Conservation (phyloP, 2,329 filamentous ascomycete genomes). For the Aspergillus versicolor region DNA sequence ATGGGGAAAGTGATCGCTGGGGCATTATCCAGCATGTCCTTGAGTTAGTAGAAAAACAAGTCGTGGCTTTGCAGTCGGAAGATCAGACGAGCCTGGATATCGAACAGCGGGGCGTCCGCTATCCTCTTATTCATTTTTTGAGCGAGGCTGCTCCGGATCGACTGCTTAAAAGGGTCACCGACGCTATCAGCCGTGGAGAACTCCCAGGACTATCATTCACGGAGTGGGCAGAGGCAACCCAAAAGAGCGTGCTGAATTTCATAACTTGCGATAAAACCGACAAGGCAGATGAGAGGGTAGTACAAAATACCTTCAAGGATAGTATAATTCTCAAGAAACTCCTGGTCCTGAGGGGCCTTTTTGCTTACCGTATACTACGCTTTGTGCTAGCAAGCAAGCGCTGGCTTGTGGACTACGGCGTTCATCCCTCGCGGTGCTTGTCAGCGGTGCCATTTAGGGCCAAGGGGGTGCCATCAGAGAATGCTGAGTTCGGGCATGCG, state of each 20-base stretch:
- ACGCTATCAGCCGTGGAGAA: conserved; percentile 13
- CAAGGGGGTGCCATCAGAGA: conserved; percentile 56
- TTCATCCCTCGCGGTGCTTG: conserved; percentile 42
- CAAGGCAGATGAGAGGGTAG: background rate
- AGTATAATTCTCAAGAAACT: conserved; percentile 6
- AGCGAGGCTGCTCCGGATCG: conserved; percentile 10
- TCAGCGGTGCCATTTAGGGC: conserved; percentile 61
- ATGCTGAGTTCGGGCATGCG: conserved; percentile 62
- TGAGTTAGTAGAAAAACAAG: conserved; percentile 2
- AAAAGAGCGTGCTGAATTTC: conserved; percentile 16
- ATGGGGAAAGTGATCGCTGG: conserved; percentile 33
- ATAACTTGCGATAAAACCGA: background rate
- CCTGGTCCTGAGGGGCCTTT: conserved; percentile 45
- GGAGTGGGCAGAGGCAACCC: conserved; percentile 14
- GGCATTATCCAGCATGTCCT: conserved; percentile 1
- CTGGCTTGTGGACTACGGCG: conserved; percentile 65
- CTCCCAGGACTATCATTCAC: conserved; percentile 22
- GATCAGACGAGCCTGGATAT: conserved; percentile 14
- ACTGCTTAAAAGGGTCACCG: conserved; percentile 13
- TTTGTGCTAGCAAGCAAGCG: conserved; percentile 55
- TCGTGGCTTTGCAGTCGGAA: conserved; percentile 1
- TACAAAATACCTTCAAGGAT: background rate
- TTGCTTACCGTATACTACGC: conserved; percentile 54
- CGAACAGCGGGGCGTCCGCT: conserved; percentile 13
- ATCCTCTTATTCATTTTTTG: conserved; percentile 22